Percentiles rank a stretch among this genome's conserved stretches.
phyloP scores from a whole-genome alignment of 225 moss, liverwort and hornwort genomes.

The Pseudoscleropodium purum region DNA sequence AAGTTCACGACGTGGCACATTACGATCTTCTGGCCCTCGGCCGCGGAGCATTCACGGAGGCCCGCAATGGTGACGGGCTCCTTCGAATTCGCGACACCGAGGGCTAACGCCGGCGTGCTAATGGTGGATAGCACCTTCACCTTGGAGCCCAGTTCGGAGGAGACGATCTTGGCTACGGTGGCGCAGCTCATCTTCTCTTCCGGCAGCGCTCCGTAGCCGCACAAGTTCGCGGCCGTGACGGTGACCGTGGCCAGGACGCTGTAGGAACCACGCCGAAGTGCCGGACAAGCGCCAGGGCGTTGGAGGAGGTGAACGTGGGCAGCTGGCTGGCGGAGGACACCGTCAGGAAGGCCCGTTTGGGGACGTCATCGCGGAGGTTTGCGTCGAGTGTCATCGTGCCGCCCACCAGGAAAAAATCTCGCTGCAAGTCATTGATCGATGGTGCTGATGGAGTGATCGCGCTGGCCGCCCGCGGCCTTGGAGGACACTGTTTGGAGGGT shows the following conservation, averaged over 20 bases:
- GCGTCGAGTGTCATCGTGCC: neutral
- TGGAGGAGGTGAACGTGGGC: neutral
- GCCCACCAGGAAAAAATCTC: neutral
- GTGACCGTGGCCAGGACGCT: neutral
- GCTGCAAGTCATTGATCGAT: neutral
- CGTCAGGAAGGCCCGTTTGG: neutral
- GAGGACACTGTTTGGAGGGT: neutral
- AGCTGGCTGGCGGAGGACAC: neutral
- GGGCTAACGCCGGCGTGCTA: too few relatives aligned
- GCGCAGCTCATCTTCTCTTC: neutral
- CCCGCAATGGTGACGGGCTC: too few relatives aligned
- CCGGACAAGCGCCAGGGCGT: neutral
- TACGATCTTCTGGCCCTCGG: too few relatives aligned
- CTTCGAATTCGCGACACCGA: too few relatives aligned
- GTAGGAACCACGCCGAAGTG: neutral
- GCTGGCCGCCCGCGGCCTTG: neutral
- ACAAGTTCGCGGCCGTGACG: too few relatives aligned
- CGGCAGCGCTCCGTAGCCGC: neutral
- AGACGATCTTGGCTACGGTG: neutral
- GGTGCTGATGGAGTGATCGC: neutral
- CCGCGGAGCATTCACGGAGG: too few relatives aligned
- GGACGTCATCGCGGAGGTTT: neutral
- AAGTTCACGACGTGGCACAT: too few relatives aligned
- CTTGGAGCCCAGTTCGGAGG: neutral
- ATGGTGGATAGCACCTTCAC: too few relatives aligned